phyloP scores from a whole-genome alignment of 805 yeast species.

The Metschnikowia sp. region DNA sequence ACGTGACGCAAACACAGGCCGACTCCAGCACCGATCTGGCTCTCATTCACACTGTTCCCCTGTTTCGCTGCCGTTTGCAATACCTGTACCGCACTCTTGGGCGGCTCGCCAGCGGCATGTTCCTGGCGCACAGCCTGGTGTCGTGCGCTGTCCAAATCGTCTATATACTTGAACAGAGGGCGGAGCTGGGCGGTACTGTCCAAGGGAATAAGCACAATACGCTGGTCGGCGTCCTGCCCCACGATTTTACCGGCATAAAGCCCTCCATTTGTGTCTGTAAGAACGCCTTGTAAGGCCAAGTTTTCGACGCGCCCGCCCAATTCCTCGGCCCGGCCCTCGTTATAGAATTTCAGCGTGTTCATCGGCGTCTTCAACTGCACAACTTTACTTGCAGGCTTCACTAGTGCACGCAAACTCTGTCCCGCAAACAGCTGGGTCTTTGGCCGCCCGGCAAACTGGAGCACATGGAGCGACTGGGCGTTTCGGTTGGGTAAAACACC shows the following conservation, averaged over 20 bases:
- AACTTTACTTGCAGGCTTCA: constrained; percentile 60
- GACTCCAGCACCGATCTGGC: constrained; percentile 27
- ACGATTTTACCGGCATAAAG: constrained; percentile 33
- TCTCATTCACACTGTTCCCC: constrained; percentile 21
- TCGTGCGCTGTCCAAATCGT: constrained; percentile 50
- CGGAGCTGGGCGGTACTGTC: constrained; percentile 71
- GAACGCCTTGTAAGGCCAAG: constrained; percentile 71
- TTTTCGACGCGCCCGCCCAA: constrained; percentile 59
- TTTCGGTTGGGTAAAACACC: constrained; percentile 22
- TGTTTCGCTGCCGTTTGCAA: constrained; percentile 40
- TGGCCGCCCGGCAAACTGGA: constrained; percentile 49
- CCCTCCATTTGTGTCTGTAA: constrained; percentile 50
- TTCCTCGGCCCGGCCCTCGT: constrained; percentile 55
- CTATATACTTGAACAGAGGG: constrained; percentile 78
- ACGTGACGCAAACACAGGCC: constrained; percentile 40
- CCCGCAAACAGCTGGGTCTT: constrained; percentile 37
- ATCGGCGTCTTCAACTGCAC: constrained; percentile 78
- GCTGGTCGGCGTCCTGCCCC: constrained; percentile 22
- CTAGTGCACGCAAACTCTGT: constrained; percentile 39
- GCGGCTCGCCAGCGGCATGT: constrained; percentile 18
- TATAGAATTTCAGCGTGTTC: constrained; percentile 65
- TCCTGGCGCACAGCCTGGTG: constrained; percentile 38
- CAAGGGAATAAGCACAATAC: constrained; percentile 62
- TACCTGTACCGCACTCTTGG: constrained; percentile 33
- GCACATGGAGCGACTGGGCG: constrained; percentile 31